These are phyloP conservation scores for Bruguiera hainesii DNA, from an alignment of 441 rosid genomes.

Conservation along the genomic window DNA sequence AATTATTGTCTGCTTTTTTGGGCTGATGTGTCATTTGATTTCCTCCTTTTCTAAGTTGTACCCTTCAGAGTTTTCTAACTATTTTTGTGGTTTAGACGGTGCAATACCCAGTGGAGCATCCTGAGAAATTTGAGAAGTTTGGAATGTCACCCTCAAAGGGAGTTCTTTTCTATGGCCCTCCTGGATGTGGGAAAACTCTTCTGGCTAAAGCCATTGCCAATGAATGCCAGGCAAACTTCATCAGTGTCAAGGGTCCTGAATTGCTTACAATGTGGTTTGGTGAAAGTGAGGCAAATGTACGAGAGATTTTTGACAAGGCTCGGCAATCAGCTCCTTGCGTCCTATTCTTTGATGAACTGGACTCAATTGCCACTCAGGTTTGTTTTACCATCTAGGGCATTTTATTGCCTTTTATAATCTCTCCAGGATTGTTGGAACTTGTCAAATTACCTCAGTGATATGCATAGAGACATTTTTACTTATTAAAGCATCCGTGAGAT, in stretches of 20 bases:
- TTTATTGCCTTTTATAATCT: neutral
- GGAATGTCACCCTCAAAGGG: constrained; percentile 44
- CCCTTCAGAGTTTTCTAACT: neutral
- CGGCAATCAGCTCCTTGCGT: constrained; percentile 63
- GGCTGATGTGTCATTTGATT: neutral
- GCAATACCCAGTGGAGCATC: constrained; percentile 67
- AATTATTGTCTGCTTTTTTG: neutral
- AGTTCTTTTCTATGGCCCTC: constrained; percentile 64
- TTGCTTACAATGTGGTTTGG: constrained; percentile 62
- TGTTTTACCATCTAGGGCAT: neutral
- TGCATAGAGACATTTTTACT: too few species aligned
- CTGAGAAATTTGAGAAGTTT: constrained; percentile 61
- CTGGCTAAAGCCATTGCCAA: constrained; percentile 54
- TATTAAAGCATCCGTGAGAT: too few species aligned
- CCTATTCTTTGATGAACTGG: constrained; percentile 54
- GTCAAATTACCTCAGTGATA: too few species aligned
- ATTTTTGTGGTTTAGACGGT: constrained; percentile 33
- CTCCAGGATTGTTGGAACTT: too few species aligned
- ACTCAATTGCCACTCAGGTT: constrained; percentile 45
- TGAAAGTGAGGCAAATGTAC: constrained; percentile 54
- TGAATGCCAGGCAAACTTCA: constrained; percentile 59
- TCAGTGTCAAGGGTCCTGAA: constrained; percentile 50
- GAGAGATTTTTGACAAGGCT: constrained; percentile 61
- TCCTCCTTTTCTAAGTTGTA: neutral
- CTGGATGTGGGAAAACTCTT: constrained; percentile 57